phyloP scores from a whole-genome alignment of 495 filamentous ascomycete species.

The Halenospora varia region DNA sequence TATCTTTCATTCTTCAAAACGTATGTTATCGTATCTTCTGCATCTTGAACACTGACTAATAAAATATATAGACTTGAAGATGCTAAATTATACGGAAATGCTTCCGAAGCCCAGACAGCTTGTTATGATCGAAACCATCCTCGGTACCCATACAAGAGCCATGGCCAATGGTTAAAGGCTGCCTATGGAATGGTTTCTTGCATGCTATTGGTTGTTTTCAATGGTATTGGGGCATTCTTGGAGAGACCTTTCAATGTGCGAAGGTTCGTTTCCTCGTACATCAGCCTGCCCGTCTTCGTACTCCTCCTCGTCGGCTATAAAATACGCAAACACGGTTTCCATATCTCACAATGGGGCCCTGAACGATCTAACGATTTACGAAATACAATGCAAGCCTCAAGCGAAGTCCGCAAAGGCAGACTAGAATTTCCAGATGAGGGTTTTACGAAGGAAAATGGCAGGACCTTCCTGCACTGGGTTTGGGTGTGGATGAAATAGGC shows the following conservation, averaged over 20 bases:
- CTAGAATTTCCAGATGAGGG: conserved; percentile 31
- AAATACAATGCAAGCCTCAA: conserved; percentile 30
- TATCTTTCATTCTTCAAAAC: conserved; percentile 39
- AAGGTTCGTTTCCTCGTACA: conserved; percentile 43
- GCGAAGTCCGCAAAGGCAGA: conserved; percentile 27
- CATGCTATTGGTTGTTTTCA: conserved; percentile 40
- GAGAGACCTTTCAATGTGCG: conserved; percentile 30
- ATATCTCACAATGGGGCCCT: conserved; percentile 27
- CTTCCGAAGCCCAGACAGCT: conserved; percentile 30
- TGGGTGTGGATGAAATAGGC: conserved; percentile 36
- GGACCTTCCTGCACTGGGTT: conserved; percentile 28
- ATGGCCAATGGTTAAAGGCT: conserved; percentile 42
- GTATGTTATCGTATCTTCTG: conserved; percentile 20
- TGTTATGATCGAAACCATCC: conserved; percentile 40
- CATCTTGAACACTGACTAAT: background rate
- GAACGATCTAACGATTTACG: conserved; percentile 34
- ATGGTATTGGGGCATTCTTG: conserved; percentile 38
- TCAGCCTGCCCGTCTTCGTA: conserved; percentile 37
- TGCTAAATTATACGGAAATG: conserved; percentile 29
- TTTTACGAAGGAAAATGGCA: conserved; percentile 25
- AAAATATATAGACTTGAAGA: conserved; percentile 25
- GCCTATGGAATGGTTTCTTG: conserved; percentile 41
- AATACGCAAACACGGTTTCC: conserved; percentile 30
- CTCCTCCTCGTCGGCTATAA: conserved; percentile 32
- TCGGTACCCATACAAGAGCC: conserved; percentile 44